A percentile compares a stretch with the other conserved stretches of the same genome.
Evolutionary conservation across 2,329 filamentous ascomycete genomes (phyloP).

Genomic region (Fusarium goolgardi): DNA sequence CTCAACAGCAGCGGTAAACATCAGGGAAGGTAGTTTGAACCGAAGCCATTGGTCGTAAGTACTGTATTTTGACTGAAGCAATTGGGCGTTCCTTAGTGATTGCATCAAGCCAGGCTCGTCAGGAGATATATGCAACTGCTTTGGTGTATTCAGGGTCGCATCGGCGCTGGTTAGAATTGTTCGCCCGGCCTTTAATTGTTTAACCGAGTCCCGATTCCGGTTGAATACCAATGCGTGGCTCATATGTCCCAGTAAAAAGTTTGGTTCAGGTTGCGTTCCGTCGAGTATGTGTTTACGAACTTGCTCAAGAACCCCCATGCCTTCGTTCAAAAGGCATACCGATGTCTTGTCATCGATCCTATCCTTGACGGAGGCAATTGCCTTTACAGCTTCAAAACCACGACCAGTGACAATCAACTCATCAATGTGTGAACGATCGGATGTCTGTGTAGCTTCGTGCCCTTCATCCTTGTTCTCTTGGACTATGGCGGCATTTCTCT

Average conservation of each 20-base stretch:
- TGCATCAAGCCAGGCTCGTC: constrained; percentile 41
- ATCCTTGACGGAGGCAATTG: constrained; percentile 70
- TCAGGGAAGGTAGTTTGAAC: constrained; percentile 81
- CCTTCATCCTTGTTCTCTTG: constrained; percentile 3
- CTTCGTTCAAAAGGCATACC: constrained; percentile 81
- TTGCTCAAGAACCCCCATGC: constrained; percentile 84
- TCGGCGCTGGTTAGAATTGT: constrained; percentile 48
- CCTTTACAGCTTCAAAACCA: constrained; percentile 65
- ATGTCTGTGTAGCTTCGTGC: not conserved
- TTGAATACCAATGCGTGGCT: constrained; percentile 60
- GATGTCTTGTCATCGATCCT: constrained; percentile 76
- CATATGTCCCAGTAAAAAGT: constrained; percentile 78
- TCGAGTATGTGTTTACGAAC: constrained; percentile 78
- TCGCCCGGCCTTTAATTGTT: constrained; percentile 52
- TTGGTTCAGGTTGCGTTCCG: constrained; percentile 72
- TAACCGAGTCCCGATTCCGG: constrained; percentile 54
- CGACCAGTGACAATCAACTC: constrained; percentile 75
- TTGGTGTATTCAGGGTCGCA: constrained; percentile 27
- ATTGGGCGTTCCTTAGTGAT: constrained; percentile 33
- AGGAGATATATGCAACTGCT: constrained; percentile 33
- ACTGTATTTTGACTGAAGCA: constrained; percentile 41
- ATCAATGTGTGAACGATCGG: constrained; percentile 68
- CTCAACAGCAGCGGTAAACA: constrained; percentile 81
- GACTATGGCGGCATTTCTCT: constrained; percentile 38
- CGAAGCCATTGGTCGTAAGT: constrained; percentile 65